Conservation (phyloP, 176 grass and related monocot species). For the Cenchrus americanus region DNA sequence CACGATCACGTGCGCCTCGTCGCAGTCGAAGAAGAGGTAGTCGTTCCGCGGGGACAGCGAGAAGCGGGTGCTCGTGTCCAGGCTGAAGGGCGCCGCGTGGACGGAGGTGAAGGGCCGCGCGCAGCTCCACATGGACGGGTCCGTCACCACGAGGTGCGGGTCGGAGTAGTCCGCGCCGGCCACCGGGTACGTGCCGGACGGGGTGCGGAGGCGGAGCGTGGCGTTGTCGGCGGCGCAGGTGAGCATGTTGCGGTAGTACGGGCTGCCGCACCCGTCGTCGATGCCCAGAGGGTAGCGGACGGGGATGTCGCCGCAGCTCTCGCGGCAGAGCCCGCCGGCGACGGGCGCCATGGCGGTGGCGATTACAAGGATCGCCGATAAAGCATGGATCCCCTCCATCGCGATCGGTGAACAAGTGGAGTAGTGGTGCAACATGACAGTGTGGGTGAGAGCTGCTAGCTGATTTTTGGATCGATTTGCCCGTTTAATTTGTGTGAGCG, state of each 20-base stretch:
- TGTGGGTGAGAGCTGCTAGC: neutral
- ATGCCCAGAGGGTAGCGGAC: constrained; percentile 77
- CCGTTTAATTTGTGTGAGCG: neutral
- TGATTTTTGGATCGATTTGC: neutral
- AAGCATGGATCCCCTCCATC: constrained; percentile 39
- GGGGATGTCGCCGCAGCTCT: constrained; percentile 69
- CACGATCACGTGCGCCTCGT: constrained; percentile 67
- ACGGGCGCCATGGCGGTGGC: neutral
- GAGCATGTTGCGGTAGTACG: constrained; percentile 92
- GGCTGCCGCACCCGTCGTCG: constrained; percentile 90
- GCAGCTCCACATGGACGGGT: constrained; percentile 95
- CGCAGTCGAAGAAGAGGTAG: constrained; percentile 92
- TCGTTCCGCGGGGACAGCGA: constrained; percentile 84
- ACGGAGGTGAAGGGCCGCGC: constrained; percentile 42
- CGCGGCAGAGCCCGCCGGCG: constrained; percentile 57
- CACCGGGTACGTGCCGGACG: constrained; percentile 81
- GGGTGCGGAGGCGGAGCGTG: constrained; percentile 72
- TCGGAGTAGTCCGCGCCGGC: constrained; percentile 71
- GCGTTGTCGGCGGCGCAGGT: constrained; percentile 63
- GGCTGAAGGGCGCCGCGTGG: constrained; percentile 67
- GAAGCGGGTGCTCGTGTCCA: constrained; percentile 94
- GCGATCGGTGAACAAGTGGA: neutral
- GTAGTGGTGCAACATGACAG: neutral
- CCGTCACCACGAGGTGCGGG: constrained; percentile 77
- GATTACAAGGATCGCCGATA: constrained; percentile 19